A percentile compares a stretch with the other conserved stretches of the same genome.
These are phyloP conservation scores for Cryptosporidium ubiquitum DNA, from an alignment of 169 alveolate species.

Conservation along the genomic window DNA sequence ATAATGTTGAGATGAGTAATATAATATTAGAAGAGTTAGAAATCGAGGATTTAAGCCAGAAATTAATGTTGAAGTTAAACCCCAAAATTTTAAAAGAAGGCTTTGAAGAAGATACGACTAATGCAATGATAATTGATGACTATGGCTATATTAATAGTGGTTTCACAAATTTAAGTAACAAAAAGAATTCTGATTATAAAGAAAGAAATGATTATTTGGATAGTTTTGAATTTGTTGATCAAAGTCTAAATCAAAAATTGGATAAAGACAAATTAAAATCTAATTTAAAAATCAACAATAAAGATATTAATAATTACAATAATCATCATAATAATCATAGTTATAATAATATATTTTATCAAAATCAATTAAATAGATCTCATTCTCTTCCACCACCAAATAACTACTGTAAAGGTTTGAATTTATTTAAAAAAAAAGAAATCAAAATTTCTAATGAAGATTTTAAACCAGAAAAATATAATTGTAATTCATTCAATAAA, in stretches of 20 bases:
- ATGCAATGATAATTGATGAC: neutral
- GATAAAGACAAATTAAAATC: neutral
- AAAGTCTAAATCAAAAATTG: neutral
- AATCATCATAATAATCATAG: too few relatives aligned
- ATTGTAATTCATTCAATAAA: neutral
- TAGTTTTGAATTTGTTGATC: neutral
- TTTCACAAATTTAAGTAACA: neutral
- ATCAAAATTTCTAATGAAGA: neutral
- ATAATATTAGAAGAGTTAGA: conserved; percentile 8
- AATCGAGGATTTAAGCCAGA: conserved; percentile 29
- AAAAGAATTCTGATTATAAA: neutral
- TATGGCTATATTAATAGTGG: neutral
- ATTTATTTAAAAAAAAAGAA: neutral
- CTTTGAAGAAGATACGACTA: neutral
- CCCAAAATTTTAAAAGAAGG: neutral
- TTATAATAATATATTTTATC: neutral
- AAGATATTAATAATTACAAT: neutral
- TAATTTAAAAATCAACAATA: neutral
- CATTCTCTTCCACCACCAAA: neutral
- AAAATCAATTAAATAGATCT: neutral
- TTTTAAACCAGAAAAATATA: neutral
- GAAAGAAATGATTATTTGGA: neutral
- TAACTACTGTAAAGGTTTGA: neutral
- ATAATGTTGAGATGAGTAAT: neutral
- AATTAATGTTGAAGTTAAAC: conserved; percentile 26